Base-by-base conservation (phyloP, 2,329 filamentous ascomycete genomes). In the Cladosporium velox region DNA sequence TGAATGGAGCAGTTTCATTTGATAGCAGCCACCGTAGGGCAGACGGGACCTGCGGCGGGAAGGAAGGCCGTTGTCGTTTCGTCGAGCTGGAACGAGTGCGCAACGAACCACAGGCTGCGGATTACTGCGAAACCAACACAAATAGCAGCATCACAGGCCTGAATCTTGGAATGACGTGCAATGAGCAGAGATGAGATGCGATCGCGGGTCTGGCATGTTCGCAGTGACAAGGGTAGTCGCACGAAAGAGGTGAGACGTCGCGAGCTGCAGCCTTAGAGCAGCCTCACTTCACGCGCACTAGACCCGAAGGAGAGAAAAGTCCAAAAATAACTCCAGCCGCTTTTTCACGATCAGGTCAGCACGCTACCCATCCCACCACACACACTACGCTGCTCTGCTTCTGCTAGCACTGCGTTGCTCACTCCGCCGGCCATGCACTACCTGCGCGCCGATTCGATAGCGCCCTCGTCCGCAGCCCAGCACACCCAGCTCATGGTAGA, bases 121-220 rank as follows among this genome's bases (percentile, higher is more conserved):
- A 44, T 24, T 18, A 35, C 34, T 41, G 49, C 24, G 51, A 47
- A 57, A 55, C 35, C 61, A 57, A 64, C 61, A 57, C 61, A 64
- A 64, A 64, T 64, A 64, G 61, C 47, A 64, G 61, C 47, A 63
- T 32, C 61, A 63, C 47, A n/a, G 54, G 49, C 59, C 59, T 51
- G 59, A n/a, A 47, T 28, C 35, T 21, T 15, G 18, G n/a, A 34
- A 55, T 57, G 61, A 57, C 61, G 59, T 32, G 35, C 44, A 47
- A 18, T 15, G 51, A 26, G 35, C 61, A 55, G 49, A 57, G 18
- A 61, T 24, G 32, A 52, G 28, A 35, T 54, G 60, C 60, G 61
- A 64, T 57, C 26, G 49, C 49, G 35, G 61, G 35, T n/a, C 59
- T 34, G 30, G 14, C 49, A 52, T n/a, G n/a, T 18, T 28, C 15